Percentiles rank a stretch among this genome's conserved stretches.
phyloP scores from a whole-genome alignment of 2,329 filamentous ascomycete species.

The Fusarium neocosmosporiellum region DNA sequence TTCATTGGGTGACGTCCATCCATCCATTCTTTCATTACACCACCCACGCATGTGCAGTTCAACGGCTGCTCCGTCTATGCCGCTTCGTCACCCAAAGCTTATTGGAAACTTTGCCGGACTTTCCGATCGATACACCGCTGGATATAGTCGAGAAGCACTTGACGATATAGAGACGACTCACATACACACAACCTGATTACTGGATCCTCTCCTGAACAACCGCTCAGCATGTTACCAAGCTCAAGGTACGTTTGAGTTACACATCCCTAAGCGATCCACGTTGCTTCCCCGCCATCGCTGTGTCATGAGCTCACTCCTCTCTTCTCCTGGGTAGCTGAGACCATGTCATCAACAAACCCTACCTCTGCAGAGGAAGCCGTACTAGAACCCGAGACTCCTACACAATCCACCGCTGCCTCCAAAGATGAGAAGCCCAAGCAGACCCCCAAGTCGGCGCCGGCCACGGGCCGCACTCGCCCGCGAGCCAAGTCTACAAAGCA shows the following conservation, averaged over 20 bases:
- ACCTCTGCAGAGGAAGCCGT: conserved; percentile 41
- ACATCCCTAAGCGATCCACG: not conserved
- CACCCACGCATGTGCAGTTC: conserved; percentile 28
- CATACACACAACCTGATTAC: not conserved
- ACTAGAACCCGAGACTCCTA: conserved; percentile 38
- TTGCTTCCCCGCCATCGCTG: not conserved
- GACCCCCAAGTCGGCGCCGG: conserved; percentile 58
- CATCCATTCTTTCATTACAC: conserved; percentile 12
- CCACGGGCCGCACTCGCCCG: conserved; percentile 45
- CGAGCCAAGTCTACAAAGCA: conserved; percentile 54
- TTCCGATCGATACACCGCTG: conserved; percentile 10
- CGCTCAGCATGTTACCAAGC: conserved; percentile 44
- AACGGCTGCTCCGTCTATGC: conserved; percentile 31
- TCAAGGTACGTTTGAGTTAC: conserved; percentile 35
- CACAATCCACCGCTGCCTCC: conserved; percentile 17
- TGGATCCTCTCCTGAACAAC: conserved; percentile 24
- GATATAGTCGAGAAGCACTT: not conserved
- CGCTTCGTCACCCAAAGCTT: conserved; percentile 21
- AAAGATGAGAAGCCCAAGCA: conserved; percentile 32
- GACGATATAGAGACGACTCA: conserved; percentile 1
- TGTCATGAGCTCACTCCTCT: conserved; percentile 29
- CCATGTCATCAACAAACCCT: conserved; percentile 44
- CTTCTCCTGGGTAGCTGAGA: conserved; percentile 35
- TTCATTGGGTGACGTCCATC: not conserved
- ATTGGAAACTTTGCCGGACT: conserved; percentile 15